A percentile compares a stretch with the other conserved stretches of the same genome.
Conservation (phyloP, 225 moss, liverwort and hornwort genomes). For the Climacium dendroides region DNA sequence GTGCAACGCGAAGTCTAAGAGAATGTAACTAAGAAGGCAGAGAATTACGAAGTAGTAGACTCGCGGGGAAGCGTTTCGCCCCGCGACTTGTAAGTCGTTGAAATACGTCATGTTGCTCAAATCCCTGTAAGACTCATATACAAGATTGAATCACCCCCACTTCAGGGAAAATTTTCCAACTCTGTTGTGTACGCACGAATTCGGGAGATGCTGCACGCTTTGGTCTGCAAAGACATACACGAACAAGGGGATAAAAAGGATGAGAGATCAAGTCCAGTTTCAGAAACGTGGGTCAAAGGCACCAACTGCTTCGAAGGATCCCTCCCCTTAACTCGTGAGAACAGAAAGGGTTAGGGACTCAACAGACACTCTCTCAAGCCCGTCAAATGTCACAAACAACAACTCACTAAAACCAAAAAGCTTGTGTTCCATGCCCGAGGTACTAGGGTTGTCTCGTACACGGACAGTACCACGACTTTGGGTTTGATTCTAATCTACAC, state of each 20-base stretch:
- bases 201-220: background rate
- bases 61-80: constrained; percentile 11
- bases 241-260: background rate
- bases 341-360: background rate
- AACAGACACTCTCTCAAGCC: background rate
- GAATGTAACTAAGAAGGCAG: constrained; percentile 22
- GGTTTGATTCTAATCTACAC: background rate
- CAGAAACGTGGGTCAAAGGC: background rate
- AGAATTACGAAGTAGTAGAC: constrained; percentile 18
- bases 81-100: constrained; percentile 4
- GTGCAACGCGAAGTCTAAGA: constrained; percentile 23
- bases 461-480: background rate
- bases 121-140: background rate
- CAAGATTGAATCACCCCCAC: background rate
- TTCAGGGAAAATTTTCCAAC: background rate
- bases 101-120: constrained; percentile 11
- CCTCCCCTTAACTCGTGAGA: background rate
- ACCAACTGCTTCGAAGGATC: background rate
- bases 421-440: background rate
- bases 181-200: background rate
- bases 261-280: background rate
- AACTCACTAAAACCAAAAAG: background rate
- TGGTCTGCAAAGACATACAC: background rate
- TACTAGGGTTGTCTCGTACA: background rate
- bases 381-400: background rate